phyloP scores from a whole-genome alignment of 805 yeast species.

The Henningerozyma blattae region DNA sequence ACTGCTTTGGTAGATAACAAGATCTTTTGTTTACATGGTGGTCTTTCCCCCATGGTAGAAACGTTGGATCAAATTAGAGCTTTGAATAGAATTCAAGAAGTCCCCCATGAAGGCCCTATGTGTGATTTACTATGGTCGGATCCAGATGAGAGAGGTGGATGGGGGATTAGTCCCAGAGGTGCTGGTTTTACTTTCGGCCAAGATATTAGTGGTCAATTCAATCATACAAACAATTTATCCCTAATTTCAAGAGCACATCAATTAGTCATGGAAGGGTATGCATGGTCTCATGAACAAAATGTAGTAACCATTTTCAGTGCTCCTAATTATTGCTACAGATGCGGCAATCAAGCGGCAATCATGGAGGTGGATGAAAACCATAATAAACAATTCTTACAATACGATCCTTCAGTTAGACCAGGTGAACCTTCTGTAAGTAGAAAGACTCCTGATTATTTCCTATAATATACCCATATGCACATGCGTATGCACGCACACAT shows the following conservation, averaged over 20 bases:
- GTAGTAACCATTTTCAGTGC: constrained; percentile 90
- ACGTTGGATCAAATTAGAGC: constrained; percentile 83
- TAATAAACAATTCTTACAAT: constrained; percentile 79
- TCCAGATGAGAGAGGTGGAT: constrained; percentile 92
- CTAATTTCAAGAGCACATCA: constrained; percentile 90
- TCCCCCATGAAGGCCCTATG: constrained; percentile 95
- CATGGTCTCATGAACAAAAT: constrained; percentile 84
- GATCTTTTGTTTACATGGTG: constrained; percentile 86
- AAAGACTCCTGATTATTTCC: constrained; percentile 93
- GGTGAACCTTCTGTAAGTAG: constrained; percentile 94
- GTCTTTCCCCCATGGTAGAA: constrained; percentile 85
- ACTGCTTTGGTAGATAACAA: constrained; percentile 84
- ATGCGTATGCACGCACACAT: too few species aligned
- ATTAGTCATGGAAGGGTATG: constrained; percentile 88
- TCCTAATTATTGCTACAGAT: constrained; percentile 89
- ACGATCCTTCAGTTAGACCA: constrained; percentile 90
- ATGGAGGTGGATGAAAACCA: constrained; percentile 94
- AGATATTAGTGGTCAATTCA: constrained; percentile 83
- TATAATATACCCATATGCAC: too few species aligned
- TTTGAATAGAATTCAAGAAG: constrained; percentile 82
- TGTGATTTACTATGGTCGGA: constrained; percentile 92
- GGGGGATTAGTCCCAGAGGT: constrained; percentile 96
- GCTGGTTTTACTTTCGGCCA: constrained; percentile 96
- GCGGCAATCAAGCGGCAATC: constrained; percentile 94
- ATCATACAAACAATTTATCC: constrained; percentile 71